Base-by-base conservation (phyloP, 2,329 filamentous ascomycete species). In the Sporothrix euskadiensis region DNA sequence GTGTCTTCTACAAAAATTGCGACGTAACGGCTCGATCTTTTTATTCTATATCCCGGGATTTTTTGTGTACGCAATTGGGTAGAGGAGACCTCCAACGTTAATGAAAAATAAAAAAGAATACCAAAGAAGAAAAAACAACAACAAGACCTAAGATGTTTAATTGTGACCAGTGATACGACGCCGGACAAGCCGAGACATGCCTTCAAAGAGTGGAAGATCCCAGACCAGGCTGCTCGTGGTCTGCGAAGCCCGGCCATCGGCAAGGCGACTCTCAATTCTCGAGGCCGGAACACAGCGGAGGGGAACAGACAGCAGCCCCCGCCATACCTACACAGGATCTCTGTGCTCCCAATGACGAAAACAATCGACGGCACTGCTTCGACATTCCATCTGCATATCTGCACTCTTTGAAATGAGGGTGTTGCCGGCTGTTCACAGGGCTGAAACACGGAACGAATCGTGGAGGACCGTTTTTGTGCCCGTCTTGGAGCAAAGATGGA, bases 21-120 rank as follows among this genome's bases (percentile, higher is more conserved):
- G 19, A 39, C 12, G n/a, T 57, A 12, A 41, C n/a, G 54, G 39
- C 30, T 41, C 52, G 39, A 57, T 61, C 32, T 71, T 19, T 26
- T 59, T 66, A 47, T 47, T 71, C n/a, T 71, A 57, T 71, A 71
- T 71, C 39, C 39, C 49, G 32, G 39, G 30, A 52, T 39, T 54
- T 54, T 69, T 69, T 69, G 32, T 68, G 44, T 69, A 69, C 41
- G 66, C 47, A 69, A 69, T 69, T 39, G 54, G 69, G 54, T 70
- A 49, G 39, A 57, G n/a, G 22, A 26, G 49, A 44, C 30, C 6
- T 44, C 56, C 69, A 16, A 47, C 30, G 30, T 63, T 71, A 39
- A 71, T 63, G 69, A 71, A 52, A 61, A 52, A 61, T 32, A 59
- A 70, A 71, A 59, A 32, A 71, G 19, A 41, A 69, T 16, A 69